Evolutionary conservation across 768 basidiomycete species (phyloP), one percentile per base, ranked within the genome.

Genomic region (Xerocomus brunneocitrinus): DNA sequence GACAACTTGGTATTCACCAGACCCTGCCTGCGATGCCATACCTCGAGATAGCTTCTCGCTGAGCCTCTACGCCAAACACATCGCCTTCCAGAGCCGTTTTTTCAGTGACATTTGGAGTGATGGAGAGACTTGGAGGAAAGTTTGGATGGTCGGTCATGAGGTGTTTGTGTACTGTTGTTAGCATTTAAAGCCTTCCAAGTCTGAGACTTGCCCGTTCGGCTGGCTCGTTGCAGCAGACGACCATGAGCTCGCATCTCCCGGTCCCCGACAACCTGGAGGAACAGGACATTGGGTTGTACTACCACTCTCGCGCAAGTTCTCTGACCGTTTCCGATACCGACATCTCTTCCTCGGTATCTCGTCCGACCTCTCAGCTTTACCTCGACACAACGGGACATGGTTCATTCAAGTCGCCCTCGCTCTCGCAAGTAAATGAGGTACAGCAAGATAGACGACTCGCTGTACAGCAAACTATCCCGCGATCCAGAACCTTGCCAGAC

Each of bases 1-100:
- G 36, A n/a, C 42, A 49, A 19, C 19, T 19, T 19, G 48, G 49
- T 58, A 63, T 66, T 74, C 75, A 89, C 91, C 91, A 93, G 44
- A 94, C 83, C 68, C 88, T 76, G 31, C 90, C 89, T 8, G 90
- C 91, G 52, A 94, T 93, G 5, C 91, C 90, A 64, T 87, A 91
- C 59, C 73, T 73, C 14, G 74, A 69, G 50, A 93, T 93, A 5
- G 86, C 81, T 14, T 74, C 67, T 52, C 72, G 71, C 66, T 88
- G 87, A 42, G 69, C 71, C 44, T 58, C 60, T 22, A 57, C 54
- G 27, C 69, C 65, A 34, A 78, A 74, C 0, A 47, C 4, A 24
- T 45, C 24, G 9, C 39, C 38, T n/a, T 31, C 19, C 3, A 39
- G 56, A 27, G 32, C 46, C 43, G 1, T 8, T 14, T 46, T 55